phyloP scores from a whole-genome alignment of 2,329 filamentous ascomycete species.

The Penicillium sp. region DNA sequence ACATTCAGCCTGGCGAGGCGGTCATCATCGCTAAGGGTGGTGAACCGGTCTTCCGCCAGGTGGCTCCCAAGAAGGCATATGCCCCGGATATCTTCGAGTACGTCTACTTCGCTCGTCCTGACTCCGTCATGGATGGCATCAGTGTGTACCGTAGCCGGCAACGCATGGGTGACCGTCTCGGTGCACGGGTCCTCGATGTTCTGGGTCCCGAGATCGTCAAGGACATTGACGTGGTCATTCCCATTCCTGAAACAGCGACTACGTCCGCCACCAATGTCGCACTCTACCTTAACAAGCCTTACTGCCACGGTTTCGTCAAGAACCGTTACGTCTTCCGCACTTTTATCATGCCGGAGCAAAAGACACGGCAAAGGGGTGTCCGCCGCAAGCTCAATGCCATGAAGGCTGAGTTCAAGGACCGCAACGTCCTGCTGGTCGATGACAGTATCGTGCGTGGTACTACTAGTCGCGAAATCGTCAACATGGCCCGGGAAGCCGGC shows the following conservation, averaged over 20 bases:
- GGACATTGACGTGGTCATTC: slow-evolving; percentile 77
- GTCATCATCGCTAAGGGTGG: slow-evolving; percentile 80
- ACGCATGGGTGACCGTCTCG: slow-evolving; percentile 81
- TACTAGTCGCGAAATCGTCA: slow-evolving; percentile 73
- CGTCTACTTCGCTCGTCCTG: slow-evolving; percentile 82
- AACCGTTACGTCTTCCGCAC: slow-evolving; percentile 87
- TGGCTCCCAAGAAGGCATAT: slow-evolving; percentile 66
- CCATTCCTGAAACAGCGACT: slow-evolving; percentile 79
- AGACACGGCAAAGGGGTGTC: slow-evolving; percentile 76
- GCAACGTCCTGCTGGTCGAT: slow-evolving; percentile 79
- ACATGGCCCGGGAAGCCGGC: slow-evolving; percentile 80
- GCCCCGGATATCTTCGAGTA: slow-evolving; percentile 85
- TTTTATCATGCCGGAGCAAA: slow-evolving; percentile 83
- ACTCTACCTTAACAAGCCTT: slow-evolving; percentile 71
- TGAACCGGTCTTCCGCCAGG: slow-evolving; percentile 70
- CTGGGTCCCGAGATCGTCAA: slow-evolving; percentile 67
- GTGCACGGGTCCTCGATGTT: slow-evolving; percentile 65
- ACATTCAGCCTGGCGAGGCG: slow-evolving; percentile 79
- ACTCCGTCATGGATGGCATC: slow-evolving; percentile 81
- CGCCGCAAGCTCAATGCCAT: slow-evolving; percentile 88
- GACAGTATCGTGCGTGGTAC: slow-evolving; percentile 88
- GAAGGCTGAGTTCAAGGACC: slow-evolving; percentile 75
- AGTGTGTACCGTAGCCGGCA: slow-evolving; percentile 79
- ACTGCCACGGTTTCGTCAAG: slow-evolving; percentile 80
- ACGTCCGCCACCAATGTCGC: slow-evolving; percentile 75